These are phyloP conservation scores for Fraxinus greggii DNA, from an alignment of 305 asterid genomes.

Conservation along the genomic window DNA sequence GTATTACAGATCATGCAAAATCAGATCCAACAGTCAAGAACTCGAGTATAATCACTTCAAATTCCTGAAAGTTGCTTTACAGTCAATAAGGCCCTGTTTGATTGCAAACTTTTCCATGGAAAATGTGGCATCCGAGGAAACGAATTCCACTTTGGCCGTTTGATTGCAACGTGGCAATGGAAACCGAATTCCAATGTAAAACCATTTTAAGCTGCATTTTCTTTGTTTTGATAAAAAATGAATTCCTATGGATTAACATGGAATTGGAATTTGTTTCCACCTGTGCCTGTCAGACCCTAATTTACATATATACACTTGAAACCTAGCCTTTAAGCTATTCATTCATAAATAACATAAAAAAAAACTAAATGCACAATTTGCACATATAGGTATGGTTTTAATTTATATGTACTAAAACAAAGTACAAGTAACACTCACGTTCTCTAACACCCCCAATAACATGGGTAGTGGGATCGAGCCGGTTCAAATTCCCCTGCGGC, in stretches of 20 bases:
- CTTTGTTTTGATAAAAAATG: no score
- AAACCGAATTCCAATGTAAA: no score
- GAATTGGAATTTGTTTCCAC: no score
- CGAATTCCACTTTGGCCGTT: no score
- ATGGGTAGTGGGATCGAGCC: conserved; percentile 64
- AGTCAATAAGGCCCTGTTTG: no score
- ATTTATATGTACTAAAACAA: neutral
- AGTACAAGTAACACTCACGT: conserved; percentile 42
- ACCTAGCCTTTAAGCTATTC: neutral
- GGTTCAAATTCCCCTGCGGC: conserved; percentile 60
- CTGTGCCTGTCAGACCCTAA: no score
- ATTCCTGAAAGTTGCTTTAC: neutral
- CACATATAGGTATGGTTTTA: neutral
- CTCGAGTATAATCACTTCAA: neutral
- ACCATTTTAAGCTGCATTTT: no score
- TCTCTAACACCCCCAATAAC: conserved; percentile 71
- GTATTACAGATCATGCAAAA: neutral
- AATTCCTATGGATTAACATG: no score
- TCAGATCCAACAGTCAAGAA: neutral
- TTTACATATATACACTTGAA: neutral
- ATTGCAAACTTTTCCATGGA: no score
- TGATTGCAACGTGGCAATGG: no score
- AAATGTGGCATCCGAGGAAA: no score
- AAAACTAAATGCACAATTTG: neutral
- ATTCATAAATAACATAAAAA: neutral